phyloP scores from a whole-genome alignment of 768 basidiomycete species.

The Coprinellus micaceus region DNA sequence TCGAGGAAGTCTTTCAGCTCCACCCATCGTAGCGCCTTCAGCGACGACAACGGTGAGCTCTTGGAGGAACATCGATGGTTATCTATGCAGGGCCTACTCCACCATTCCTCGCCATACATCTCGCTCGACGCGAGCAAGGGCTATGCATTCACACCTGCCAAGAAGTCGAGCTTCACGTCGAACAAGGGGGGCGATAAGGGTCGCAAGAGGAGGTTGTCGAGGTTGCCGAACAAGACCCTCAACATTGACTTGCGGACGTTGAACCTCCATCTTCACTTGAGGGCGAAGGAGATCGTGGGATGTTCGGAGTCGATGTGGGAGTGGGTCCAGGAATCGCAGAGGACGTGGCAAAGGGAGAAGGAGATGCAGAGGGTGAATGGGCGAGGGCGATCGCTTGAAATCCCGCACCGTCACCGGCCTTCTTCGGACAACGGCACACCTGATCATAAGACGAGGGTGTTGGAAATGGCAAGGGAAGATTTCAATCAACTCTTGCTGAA shows the following conservation, averaged over 20 bases:
- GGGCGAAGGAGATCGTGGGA: constrained; percentile 61
- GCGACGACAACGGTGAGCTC: constrained; percentile 13
- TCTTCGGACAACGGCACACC: neutral
- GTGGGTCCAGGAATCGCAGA: constrained; percentile 56
- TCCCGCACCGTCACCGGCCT: neutral
- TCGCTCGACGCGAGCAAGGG: constrained; percentile 42
- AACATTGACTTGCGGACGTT: constrained; percentile 55
- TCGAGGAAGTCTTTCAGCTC: constrained; percentile 18
- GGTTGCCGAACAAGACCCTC: constrained; percentile 52
- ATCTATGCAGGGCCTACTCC: constrained; percentile 32
- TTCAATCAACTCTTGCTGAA: constrained; percentile 55
- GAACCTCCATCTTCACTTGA: constrained; percentile 60
- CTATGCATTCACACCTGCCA: constrained; percentile 40
- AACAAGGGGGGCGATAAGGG: constrained; percentile 13
- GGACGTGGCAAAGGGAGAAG: constrained; percentile 11
- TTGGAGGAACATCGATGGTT: constrained; percentile 31
- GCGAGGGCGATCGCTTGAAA: constrained; percentile 13
- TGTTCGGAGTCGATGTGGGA: constrained; percentile 82
- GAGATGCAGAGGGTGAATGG: constrained; percentile 3
- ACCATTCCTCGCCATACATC: constrained; percentile 43
- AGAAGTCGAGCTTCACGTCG: constrained; percentile 25
- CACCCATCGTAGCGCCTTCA: constrained; percentile 15
- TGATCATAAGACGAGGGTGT: constrained; percentile 2
- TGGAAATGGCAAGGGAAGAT: constrained; percentile 52
- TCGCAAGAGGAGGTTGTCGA: constrained; percentile 23